These are phyloP conservation scores for Curvularia lunata DNA, from an alignment of 2,329 filamentous ascomycete genomes.

Conservation along the genomic window DNA sequence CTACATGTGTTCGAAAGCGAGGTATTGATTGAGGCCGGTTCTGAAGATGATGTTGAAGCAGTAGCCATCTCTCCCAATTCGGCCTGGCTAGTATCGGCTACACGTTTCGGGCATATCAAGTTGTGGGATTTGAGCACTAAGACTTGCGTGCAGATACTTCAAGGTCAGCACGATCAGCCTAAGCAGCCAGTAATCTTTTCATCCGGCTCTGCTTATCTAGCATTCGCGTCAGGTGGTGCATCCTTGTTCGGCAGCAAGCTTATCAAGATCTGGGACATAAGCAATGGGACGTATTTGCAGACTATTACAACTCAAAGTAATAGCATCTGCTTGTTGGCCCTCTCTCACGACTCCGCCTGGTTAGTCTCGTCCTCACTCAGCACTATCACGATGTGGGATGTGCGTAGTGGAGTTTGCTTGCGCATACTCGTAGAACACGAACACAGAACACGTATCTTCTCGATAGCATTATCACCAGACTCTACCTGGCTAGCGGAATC, in stretches of 20 bases:
- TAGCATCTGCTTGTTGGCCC: slow-evolving; percentile 17
- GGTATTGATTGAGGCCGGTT: not conserved
- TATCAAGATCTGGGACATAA: not conserved
- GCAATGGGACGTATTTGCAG: slow-evolving; percentile 12
- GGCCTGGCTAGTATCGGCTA: not conserved
- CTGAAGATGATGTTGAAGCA: not conserved
- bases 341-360: slow-evolving; percentile 16
- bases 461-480: slow-evolving; percentile 21
- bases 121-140: not conserved
- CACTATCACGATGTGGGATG: too few species aligned
- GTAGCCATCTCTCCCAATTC: not conserved
- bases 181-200: not conserved
- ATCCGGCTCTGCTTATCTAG: slow-evolving; percentile 1
- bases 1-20: slow-evolving; percentile 10
- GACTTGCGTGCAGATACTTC: not conserved
- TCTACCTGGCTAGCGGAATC: not conserved
- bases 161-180: not conserved
- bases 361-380: not conserved
- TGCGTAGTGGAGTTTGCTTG: too few species aligned
- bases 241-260: too few species aligned
- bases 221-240: too few species aligned
- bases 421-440: too few species aligned
- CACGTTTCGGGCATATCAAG: not conserved
- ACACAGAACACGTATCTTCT: slow-evolving; percentile 5
- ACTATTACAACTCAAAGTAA: not conserved